phyloP scores from a whole-genome alignment of 1,284 basidiomycete genomes.

The Apiotrichum akiyoshidainum region DNA sequence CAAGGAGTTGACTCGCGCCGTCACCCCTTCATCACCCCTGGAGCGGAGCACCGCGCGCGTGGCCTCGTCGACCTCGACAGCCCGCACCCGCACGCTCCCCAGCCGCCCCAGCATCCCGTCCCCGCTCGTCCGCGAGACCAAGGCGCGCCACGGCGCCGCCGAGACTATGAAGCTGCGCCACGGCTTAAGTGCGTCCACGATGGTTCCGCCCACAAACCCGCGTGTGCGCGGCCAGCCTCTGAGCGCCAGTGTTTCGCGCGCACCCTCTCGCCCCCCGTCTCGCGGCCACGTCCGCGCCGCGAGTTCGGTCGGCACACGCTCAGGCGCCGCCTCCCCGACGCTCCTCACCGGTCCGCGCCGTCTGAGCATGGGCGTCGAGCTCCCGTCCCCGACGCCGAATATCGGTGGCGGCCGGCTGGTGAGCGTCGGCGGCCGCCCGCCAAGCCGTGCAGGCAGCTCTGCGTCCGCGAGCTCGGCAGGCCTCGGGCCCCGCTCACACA shows the following conservation, averaged over 20 bases:
- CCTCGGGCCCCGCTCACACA: neutral
- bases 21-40: conserved; percentile 23
- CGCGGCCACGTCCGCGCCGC: conserved; percentile 3
- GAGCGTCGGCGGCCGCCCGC: no score
- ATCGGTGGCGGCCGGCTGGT: no score
- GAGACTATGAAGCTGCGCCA: neutral
- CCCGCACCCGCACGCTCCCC: conserved; percentile 30
- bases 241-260: neutral
- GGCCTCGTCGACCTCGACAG: neutral
- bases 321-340: conserved; percentile 7
- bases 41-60: conserved; percentile 2
- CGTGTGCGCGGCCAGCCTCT: neutral
- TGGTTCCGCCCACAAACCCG: neutral
- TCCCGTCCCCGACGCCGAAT: conserved; percentile 1
- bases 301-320: neutral
- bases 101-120: conserved; percentile 45
- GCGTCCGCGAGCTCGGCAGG: neutral
- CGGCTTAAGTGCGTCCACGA: neutral
- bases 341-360: conserved; percentile 8
- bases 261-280: conserved; percentile 4
- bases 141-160: neutral
- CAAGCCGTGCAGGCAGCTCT: neutral
- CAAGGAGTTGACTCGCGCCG: conserved; percentile 23
- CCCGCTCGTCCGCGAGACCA: conserved; percentile 29
- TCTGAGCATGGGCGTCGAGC: conserved; percentile 1